A percentile compares a stretch with the other conserved stretches of the same genome.
phyloP scores from a whole-genome alignment of 257 asterid species.

The Asclepias syriaca region DNA sequence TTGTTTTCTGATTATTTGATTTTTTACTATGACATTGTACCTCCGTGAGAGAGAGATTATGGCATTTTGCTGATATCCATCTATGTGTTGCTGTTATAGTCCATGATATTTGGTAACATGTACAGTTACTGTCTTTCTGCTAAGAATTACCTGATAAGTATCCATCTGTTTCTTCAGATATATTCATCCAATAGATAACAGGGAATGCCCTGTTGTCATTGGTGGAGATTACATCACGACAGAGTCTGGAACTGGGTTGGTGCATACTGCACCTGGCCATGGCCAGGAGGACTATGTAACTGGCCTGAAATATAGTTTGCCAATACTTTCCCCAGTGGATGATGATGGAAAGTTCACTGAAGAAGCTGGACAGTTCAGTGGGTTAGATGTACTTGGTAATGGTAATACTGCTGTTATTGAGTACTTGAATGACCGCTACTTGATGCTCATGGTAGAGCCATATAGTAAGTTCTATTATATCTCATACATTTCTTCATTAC shows the following conservation, averaged over 20 bases:
- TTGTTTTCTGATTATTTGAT: neutral
- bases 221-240: slow-evolving; percentile 98
- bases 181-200: slow-evolving; percentile 69
- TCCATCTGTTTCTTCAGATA: slow-evolving; percentile 43
- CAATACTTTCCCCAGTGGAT: slow-evolving; percentile 86
- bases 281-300: slow-evolving; percentile 93
- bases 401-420: slow-evolving; percentile 85
- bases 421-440: slow-evolving; percentile 58
- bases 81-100: neutral
- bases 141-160: neutral
- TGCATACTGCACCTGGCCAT: slow-evolving; percentile 99
- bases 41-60: neutral
- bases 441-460: slow-evolving; percentile 87
- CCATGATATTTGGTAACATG: neutral
- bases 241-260: slow-evolving; percentile 97
- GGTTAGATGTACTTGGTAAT: slow-evolving; percentile 82
- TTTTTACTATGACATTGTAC: neutral
- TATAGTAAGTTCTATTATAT: slow-evolving; percentile 62
- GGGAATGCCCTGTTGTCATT: slow-evolving; percentile 81
- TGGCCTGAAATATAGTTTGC: slow-evolving; percentile 82
- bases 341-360: slow-evolving; percentile 88
- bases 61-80: neutral
- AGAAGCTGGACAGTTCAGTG: slow-evolving; percentile 86
- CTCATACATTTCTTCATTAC: slow-evolving; percentile 12
- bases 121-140: neutral